Evolutionary conservation across 2,329 filamentous ascomycete species (phyloP).

Genomic region (Clonostachys rhizophaga): DNA sequence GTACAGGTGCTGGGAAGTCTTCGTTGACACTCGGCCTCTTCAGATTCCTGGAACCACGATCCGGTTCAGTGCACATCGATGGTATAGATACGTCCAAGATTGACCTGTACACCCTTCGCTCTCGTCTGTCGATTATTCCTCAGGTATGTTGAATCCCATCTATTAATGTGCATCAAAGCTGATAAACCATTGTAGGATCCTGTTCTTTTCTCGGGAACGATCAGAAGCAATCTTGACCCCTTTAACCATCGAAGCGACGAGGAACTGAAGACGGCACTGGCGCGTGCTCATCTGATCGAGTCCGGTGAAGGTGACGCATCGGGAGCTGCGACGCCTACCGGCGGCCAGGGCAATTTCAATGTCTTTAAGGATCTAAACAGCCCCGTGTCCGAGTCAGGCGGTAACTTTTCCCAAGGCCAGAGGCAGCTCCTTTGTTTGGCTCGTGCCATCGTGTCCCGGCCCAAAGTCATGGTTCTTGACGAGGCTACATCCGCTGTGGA

Average conservation of each 20-base stretch:
- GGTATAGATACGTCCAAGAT: constrained; percentile 71
- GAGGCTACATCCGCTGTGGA: constrained; percentile 78
- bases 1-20: constrained; percentile 75
- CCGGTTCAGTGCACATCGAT: constrained; percentile 66
- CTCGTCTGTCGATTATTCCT: constrained; percentile 75
- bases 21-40: constrained; percentile 72
- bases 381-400: constrained; percentile 64
- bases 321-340: constrained; percentile 20
- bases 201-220: constrained; percentile 74
- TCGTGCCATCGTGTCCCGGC: constrained; percentile 65
- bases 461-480: constrained; percentile 75
- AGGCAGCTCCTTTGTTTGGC: constrained; percentile 72
- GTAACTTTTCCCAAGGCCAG: constrained; percentile 73
- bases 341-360: constrained; percentile 51
- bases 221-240: constrained; percentile 73
- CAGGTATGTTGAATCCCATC: constrained; percentile 27
- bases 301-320: constrained; percentile 31
- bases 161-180: neutral
- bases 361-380: constrained; percentile 59
- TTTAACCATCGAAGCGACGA: constrained; percentile 66
- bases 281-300: constrained; percentile 63
- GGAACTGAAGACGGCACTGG: constrained; percentile 65
- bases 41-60: constrained; percentile 67
- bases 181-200: constrained; percentile 50
- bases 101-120: constrained; percentile 64